Evolutionary conservation across 2,329 filamentous ascomycete species (phyloP), one percentile per base, ranked within the genome.

Genomic region (Arthroderma sp.): DNA sequence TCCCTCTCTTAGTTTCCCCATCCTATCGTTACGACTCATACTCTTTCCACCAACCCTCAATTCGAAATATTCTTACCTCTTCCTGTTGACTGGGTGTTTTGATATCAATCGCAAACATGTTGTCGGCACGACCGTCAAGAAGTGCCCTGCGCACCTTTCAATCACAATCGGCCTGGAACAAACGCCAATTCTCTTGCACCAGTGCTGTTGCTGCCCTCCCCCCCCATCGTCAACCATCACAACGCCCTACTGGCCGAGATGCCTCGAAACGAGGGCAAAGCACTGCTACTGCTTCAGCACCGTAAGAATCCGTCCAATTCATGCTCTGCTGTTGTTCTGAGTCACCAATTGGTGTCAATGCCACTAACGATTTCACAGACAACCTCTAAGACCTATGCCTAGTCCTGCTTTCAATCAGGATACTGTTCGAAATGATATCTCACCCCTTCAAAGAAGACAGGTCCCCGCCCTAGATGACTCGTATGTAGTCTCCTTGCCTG

Each of bases 401-500:
- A 79, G 77, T 57, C 74, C 81, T 43, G 71, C 76, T 9, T 73
- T 74, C 59, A 72, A 73, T 55, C 68, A 70, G 55, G 70, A 74
- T 53, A 58, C 61, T 41, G 67, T 67, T 46, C 72, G 70, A 58
- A 77, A 84, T 75, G 77, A 72, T 52, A 62, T 84, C 49, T 80
- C 84, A 53, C 80, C 81, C 49, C 71, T 86, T 49, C 75, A 78
- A 56, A 75, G 76, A 60, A 67, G 70, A 44, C 68, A 72, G 57
- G 65, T 69, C 48, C 71, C 71, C 46, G 77, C 82, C 50, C 80
- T 87, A 73, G 83, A 88, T 63, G 83, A 88, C 63, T 87, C 83
- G 81, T 86, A 80, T 54, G 81, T 73, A 44, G 11, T 27, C 42
- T 36, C 8, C 32, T 34, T 31, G 11, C 27, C 31, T 44, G 40